Base-by-base conservation (phyloP, 306 rosid genomes). In the Casuarina equisetifolia region DNA sequence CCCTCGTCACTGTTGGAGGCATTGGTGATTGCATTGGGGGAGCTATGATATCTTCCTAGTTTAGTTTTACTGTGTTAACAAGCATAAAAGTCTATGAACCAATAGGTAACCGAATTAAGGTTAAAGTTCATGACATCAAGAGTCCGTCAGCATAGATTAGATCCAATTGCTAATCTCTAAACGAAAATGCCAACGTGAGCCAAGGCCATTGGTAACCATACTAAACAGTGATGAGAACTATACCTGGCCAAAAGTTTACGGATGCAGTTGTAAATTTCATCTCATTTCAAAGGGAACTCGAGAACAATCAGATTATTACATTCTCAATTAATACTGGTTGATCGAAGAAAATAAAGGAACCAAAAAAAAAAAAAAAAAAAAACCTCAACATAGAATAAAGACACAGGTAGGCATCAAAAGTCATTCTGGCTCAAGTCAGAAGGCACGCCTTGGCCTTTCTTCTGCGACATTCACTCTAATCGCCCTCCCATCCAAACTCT, bases 381-480 rank as follows among this genome's bases (percentile, higher is more conserved):
- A 83, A 74, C 84, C 82, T 83, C 68, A 48, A 73, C 71, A 82
- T 48, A 55, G 82, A 58, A 79, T 72, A 75, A 38, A 76, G 70
- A 76, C 46, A 69, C 38, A 70, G 77, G 74, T 45, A 32, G 45
- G 55, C 68, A 53, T 49, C 58, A 63, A 74, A 72, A 83, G 74
- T 88, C 83, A 79, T 79, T 44, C 69, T 69, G 3, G 76, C 51
- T 80, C 8, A 74, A 50, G 48, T 92, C 89, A 90, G 67, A 75
- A 93, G 49, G 85, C 44, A 74, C 98, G 97, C 86, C 92, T 87
- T 9, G 94, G 88, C 78, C 84, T 92, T 73, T 91, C 93, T 88
- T 88, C 97, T 0, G 98, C 98, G 78, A 91, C 97, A 77, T 80
- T 95, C 75, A 95, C 98, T 84, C 93, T 86, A 54, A 95, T 85